Base-by-base conservation (phyloP, 805 yeast genomes). In the Candida michaelii region DNA sequence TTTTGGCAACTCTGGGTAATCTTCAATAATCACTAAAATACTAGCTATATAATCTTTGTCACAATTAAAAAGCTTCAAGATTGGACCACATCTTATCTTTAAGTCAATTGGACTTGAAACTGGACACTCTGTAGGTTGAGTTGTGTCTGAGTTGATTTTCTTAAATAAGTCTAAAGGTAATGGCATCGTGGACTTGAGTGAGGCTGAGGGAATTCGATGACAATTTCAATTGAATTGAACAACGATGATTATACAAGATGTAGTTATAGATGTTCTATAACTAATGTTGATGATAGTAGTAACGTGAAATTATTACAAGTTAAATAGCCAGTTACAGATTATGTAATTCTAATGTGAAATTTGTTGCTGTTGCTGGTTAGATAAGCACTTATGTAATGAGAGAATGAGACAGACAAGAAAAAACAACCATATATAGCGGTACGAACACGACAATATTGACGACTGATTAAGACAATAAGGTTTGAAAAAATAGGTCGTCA, bases 61-160 rank as follows among this genome's bases (percentile, higher is more conserved):
- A 36, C 84, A 77, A 5, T 84, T 89, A 45, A 80, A 65, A 36
- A 83, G 75, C 44, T 93, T 71, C 37, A 90, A 63, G 23, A 83
- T 67, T 0, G 98, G 98, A 1, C 98, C 98, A 58, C 87, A 82
- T 38, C 72, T 65, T 15, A 82, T 67, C 30, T 75, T 72, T n/a
- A 71, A 42, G 6, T 61, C 63, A 25, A 61, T 40, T 12, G 56
- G 54, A 8, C 54, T 58, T 2, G 54, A 52, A 8, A 44, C 45
- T 2, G 75, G 75, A 33, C 56, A 48, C 23, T 49, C 41, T 12
- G 54, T 54, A 13, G 74, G 73, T 5, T 60, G 60, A 16, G 53
- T 13, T 30, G 47, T 31, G 30, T 40, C 14, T 16, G 51, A 42
- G 41, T 65, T 65, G 47, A 66, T 46, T 12, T 47, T 51, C n/a